Conservation (phyloP, 306 rosid species). For the Canavalia gladiata region DNA sequence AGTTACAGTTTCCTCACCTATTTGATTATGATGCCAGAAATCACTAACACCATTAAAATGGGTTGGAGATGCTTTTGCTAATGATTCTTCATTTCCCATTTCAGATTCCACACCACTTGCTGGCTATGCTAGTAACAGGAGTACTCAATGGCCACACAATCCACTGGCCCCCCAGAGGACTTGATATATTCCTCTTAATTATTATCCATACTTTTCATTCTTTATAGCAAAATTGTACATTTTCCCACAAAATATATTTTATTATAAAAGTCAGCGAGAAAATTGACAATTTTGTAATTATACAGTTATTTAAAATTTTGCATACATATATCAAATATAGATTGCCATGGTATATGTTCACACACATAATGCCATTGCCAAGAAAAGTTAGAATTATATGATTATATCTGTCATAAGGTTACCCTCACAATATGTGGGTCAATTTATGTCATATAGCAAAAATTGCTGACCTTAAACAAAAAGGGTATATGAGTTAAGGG, state of each 20-base stretch:
- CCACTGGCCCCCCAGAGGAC: background rate
- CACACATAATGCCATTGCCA: background rate
- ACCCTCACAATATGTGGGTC: too few relatives aligned
- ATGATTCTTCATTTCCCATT: background rate
- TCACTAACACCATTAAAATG: background rate
- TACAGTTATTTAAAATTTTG: background rate
- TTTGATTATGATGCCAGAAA: slow-evolving; percentile 14
- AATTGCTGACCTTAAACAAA: too few relatives aligned
- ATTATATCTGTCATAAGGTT: background rate
- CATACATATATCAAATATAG: background rate
- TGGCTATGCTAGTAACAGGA: too few relatives aligned
- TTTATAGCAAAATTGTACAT: background rate
- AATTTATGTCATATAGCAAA: too few relatives aligned
- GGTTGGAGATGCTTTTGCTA: background rate
- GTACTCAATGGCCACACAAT: background rate
- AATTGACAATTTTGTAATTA: background rate
- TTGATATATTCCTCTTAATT: background rate
- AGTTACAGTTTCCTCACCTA: background rate
- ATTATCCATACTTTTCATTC: background rate
- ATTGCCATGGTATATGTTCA: background rate
- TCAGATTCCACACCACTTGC: background rate
- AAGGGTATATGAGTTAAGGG: too few relatives aligned
- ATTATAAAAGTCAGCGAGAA: background rate
- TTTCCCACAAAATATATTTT: background rate
- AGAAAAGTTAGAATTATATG: background rate